phyloP scores from a whole-genome alignment of 495 filamentous ascomycete genomes.

The Talaromyces ruber region DNA sequence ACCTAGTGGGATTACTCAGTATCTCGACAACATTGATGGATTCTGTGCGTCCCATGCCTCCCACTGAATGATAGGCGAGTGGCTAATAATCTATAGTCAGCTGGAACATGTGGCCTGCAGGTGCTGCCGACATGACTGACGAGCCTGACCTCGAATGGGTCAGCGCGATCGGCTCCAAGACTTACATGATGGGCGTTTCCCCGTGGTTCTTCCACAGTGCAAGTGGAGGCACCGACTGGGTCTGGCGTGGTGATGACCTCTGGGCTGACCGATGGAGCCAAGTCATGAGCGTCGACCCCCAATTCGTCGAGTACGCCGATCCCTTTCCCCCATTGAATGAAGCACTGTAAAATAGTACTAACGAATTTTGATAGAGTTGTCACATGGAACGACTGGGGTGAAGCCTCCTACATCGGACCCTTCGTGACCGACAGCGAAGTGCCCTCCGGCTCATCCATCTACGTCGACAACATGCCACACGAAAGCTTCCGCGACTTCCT shows the following conservation, averaged over 20 bases:
- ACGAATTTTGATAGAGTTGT: slow-evolving; percentile 22
- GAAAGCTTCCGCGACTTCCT: slow-evolving; percentile 48
- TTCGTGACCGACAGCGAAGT: slow-evolving; percentile 37
- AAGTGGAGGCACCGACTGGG: slow-evolving; percentile 47
- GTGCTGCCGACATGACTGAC: slow-evolving; percentile 43
- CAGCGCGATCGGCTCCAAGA: slow-evolving; percentile 37
- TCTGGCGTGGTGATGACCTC: slow-evolving; percentile 59
- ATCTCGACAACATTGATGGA: slow-evolving; percentile 48
- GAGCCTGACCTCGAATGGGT: slow-evolving; percentile 49
- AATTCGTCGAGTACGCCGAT: slow-evolving; percentile 52
- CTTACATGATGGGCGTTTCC: slow-evolving; percentile 73
- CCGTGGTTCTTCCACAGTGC: slow-evolving; percentile 58
- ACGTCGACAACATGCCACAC: slow-evolving; percentile 43
- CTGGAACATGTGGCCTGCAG: slow-evolving; percentile 70
- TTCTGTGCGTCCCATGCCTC: background rate
- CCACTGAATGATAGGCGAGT: background rate
- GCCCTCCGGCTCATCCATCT: slow-evolving; percentile 38
- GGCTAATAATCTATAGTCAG: slow-evolving; percentile 32
- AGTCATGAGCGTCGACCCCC: slow-evolving; percentile 51
- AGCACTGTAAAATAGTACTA: background rate
- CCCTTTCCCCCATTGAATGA: background rate
- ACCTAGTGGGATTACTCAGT: slow-evolving; percentile 33
- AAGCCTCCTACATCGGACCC: slow-evolving; percentile 65
- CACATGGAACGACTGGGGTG: slow-evolving; percentile 70
- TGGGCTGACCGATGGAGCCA: slow-evolving; percentile 73